Evolutionary conservation across 129 eudicot genomes (phyloP).

Genomic region (Artemisia annua): DNA sequence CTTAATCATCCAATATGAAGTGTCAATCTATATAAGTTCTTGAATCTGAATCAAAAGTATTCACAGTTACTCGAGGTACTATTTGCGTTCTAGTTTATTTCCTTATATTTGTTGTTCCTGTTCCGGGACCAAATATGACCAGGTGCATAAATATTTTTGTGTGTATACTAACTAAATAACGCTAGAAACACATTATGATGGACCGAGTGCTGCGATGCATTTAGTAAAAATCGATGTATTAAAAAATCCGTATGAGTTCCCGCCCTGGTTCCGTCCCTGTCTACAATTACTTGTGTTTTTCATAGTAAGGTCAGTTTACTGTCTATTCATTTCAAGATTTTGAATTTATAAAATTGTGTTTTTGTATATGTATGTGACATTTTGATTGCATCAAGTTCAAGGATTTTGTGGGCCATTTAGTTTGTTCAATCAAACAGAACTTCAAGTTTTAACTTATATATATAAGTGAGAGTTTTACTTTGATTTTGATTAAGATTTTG

Average conservation of each 20-base stretch:
- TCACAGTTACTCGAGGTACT: constrained; percentile 16
- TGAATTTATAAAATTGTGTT: background rate
- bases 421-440: no score
- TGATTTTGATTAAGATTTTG: background rate
- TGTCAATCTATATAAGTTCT: constrained; percentile 7
- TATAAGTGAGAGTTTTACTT: background rate
- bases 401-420: background rate
- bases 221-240: no score
- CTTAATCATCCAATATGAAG: constrained; percentile 16
- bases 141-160: no score
- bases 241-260: no score
- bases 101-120: background rate
- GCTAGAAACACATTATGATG: no score
- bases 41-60: background rate
- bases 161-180: no score
- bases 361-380: no score
- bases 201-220: no score
- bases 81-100: background rate
- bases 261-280: no score
- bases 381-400: no score
- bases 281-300: background rate
- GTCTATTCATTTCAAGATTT: constrained; percentile 4
- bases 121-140: no score
- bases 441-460: no score
- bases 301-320: background rate